Percentiles rank a stretch among this genome's conserved stretches.
Conservation (phyloP, 2,329 filamentous ascomycete species). For the Fusarium transvaalense region DNA sequence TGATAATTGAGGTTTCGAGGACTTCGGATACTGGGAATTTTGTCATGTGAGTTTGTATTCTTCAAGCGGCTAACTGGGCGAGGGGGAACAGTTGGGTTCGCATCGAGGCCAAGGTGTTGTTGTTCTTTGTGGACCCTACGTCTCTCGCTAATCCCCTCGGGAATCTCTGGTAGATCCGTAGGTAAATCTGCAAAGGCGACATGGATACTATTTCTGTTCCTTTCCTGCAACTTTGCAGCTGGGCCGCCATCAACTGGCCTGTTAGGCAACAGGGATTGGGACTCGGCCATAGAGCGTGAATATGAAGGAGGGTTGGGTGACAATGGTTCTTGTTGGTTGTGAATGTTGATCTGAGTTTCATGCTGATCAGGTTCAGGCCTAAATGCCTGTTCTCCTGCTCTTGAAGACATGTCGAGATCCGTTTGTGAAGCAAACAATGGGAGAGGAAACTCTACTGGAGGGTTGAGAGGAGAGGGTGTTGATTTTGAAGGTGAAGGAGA, state of each 20-base stretch:
- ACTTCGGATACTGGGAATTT: conserved; percentile 57
- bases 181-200: conserved; percentile 52
- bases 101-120: conserved; percentile 41
- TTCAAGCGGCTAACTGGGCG: conserved; percentile 36
- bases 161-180: conserved; percentile 62
- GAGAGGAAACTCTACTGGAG: conserved; percentile 34
- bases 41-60: conserved; percentile 57
- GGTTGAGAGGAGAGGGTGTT: conserved; percentile 23
- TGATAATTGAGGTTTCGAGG: conserved; percentile 62
- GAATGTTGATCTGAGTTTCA: conserved; percentile 14
- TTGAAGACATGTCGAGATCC: conserved; percentile 27
- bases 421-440: conserved; percentile 23
- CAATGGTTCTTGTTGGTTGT: conserved; percentile 7
- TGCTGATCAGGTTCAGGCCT: conserved; percentile 12
- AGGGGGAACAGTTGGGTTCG: conserved; percentile 35
- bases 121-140: conserved; percentile 51
- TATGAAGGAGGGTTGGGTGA: conserved; percentile 30
- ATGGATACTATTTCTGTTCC: conserved; percentile 50
- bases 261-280: conserved; percentile 32
- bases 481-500: conserved; percentile 26
- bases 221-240: conserved; percentile 66
- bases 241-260: conserved; percentile 42
- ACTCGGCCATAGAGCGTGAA: conserved; percentile 21
- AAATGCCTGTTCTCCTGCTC: conserved; percentile 6
- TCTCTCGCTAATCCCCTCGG: conserved; percentile 61